Base-by-base conservation (phyloP, 345 rosid genomes). In the Heritiera fomes region DNA sequence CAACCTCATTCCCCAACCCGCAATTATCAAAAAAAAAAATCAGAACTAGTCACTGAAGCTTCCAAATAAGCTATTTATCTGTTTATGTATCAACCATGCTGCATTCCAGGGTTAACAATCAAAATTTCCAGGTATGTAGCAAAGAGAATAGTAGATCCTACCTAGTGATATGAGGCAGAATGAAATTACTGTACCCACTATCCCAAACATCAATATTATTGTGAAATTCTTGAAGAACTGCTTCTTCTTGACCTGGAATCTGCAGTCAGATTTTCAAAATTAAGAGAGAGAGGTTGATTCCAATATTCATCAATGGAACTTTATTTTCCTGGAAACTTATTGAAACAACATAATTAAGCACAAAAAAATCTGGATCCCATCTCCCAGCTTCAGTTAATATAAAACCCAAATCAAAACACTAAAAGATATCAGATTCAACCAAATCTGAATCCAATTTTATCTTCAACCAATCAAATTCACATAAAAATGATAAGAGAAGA, bases 231-330 rank as follows among this genome's bases (percentile, higher is more conserved):
- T 87, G 89, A 92, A 92, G 78, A 90, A 88, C 53, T 86, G 89
- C 86, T 92, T 92, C 79, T 90, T 92, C 84, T 92, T 92, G 62
- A 92, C 97, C 87, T 92, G 97, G 82, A 92, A 90, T 79, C 97
- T 92, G 89, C 34, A 86, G 81, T 17, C 63, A 82, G 63, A 28
- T 66, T 74, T 30, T n/a, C 8, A 71, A 71, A n/a, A 55, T 34
- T 78, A 64, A 50, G 62, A 68, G n/a, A 73, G 40, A 15, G 13
- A 7, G 53, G 15, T 15, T 71, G 71, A 23, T 65, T 30, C 62
- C n/a, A 38, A 30, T 38, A 49, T 64, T 78, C 75, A 52, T 71
- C 5, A 75, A 43, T 58, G 66, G 1, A 4, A 76, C 52, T 47
- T 46, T 56, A 38, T 23, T 20, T 17, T 8, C 2, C 23, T 18